phyloP scores from a whole-genome alignment of 495 filamentous ascomycete species.

The Lophiotrema nucula region DNA sequence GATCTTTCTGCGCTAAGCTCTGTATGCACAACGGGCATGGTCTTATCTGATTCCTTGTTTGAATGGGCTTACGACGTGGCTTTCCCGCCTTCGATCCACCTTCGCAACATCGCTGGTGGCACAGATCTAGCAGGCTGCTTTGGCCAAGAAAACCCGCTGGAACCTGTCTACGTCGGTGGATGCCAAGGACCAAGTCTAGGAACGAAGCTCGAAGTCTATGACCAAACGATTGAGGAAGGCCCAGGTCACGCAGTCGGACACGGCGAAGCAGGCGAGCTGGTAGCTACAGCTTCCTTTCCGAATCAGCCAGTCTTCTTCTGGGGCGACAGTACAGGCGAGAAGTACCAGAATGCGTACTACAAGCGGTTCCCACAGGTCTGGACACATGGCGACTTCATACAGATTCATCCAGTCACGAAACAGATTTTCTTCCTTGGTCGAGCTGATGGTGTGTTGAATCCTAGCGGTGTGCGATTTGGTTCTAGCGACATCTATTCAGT shows the following conservation, averaged over 20 bases:
- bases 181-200: conserved; percentile 65
- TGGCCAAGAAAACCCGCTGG: conserved; percentile 64
- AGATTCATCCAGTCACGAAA: conserved; percentile 64
- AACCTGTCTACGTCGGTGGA: conserved; percentile 69
- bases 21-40: conserved; percentile 76
- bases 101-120: conserved; percentile 73
- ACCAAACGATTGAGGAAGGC: conserved; percentile 54
- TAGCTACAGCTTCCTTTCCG: conserved; percentile 66
- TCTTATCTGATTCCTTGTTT: conserved; percentile 67
- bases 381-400: conserved; percentile 79
- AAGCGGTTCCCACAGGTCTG: conserved; percentile 69
- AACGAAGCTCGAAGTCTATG: conserved; percentile 64
- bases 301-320: conserved; percentile 73
- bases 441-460: conserved; percentile 89
- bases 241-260: conserved; percentile 53
- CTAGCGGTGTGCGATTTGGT: conserved; percentile 81
- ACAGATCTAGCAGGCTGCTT: conserved; percentile 77
- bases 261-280: conserved; percentile 71
- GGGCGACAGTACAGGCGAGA: conserved; percentile 55
- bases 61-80: conserved; percentile 82
- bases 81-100: conserved; percentile 62
- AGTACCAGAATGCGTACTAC: conserved; percentile 72
- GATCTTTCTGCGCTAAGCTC: conserved; percentile 58
- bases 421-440: conserved; percentile 71
- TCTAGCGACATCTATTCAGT: conserved; percentile 78